Conservation (phyloP, 148 eudicot genomes). For the Vaccinium corymbosum region DNA sequence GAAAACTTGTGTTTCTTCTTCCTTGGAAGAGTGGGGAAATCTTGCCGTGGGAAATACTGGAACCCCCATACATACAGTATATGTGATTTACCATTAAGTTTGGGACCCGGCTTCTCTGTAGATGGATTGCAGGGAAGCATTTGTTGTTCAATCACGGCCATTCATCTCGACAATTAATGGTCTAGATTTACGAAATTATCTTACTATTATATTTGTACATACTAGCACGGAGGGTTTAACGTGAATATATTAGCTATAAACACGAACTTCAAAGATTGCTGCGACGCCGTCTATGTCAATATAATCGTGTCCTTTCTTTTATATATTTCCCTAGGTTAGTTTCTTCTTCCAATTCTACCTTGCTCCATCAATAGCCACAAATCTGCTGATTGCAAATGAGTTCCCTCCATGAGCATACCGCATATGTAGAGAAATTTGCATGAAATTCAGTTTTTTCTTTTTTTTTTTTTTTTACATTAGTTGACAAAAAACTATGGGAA, state of each 20-base stretch:
- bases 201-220: no score
- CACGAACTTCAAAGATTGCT: neutral
- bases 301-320: no score
- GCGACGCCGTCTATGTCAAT: neutral
- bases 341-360: neutral
- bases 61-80: neutral
- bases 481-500: neutral
- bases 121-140: no score
- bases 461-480: neutral
- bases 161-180: no score
- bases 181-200: no score
- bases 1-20: neutral
- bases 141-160: no score
- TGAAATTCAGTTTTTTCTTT: neutral
- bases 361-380: neutral
- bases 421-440: neutral
- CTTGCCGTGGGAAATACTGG: neutral
- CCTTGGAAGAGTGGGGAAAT: neutral
- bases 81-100: neutral
- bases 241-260: neutral
- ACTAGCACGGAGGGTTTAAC: no score
- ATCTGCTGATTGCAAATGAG: neutral
- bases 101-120: no score
- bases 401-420: neutral
- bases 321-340: neutral